These are phyloP conservation scores for Panicum miliaceum DNA, from an alignment of 176 grass and related monocot species.

Conservation along the genomic window DNA sequence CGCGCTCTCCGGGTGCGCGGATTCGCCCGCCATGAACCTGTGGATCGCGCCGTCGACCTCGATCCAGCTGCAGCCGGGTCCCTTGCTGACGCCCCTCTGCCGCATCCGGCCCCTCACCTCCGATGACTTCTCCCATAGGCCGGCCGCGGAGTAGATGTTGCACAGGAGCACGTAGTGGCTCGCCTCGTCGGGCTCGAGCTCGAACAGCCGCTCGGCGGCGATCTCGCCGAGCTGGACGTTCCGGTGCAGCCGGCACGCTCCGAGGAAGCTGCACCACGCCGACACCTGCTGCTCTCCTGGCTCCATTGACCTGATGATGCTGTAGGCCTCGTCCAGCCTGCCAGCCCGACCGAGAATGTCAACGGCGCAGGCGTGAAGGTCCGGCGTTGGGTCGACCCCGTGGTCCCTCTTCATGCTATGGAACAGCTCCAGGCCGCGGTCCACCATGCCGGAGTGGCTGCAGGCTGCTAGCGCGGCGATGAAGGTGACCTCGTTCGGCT, in stretches of 20 bases:
- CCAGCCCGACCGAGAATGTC: slow-evolving; percentile 83
- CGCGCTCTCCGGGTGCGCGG: slow-evolving; percentile 67
- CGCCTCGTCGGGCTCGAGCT: slow-evolving; percentile 83
- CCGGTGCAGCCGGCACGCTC: slow-evolving; percentile 78
- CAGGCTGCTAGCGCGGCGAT: slow-evolving; percentile 84
- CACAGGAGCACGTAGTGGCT: slow-evolving; percentile 94
- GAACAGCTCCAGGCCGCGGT: slow-evolving; percentile 70
- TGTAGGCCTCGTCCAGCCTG: slow-evolving; percentile 63
- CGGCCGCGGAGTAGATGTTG: slow-evolving; percentile 85
- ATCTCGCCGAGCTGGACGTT: slow-evolving; percentile 68
- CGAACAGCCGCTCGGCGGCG: slow-evolving; percentile 63
- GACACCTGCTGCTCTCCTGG: slow-evolving; percentile 55
- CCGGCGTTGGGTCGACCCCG: slow-evolving; percentile 59
- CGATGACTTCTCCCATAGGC: slow-evolving; percentile 61
- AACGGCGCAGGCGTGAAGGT: slow-evolving; percentile 78
- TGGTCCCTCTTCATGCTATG: slow-evolving; percentile 59
- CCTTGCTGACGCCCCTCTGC: slow-evolving; percentile 66
- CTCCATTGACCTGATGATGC: slow-evolving; percentile 64
- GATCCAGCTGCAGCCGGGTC: slow-evolving; percentile 93
- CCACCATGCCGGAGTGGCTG: slow-evolving; percentile 87
- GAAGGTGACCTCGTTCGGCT: slow-evolving; percentile 77
- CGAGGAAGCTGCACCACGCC: slow-evolving; percentile 79
- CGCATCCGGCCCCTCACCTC: slow-evolving; percentile 70
- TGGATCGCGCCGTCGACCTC: slow-evolving; percentile 66
- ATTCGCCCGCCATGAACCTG: slow-evolving; percentile 77